phyloP scores from a whole-genome alignment of 768 basidiomycete species.

The Termitomyces sp. region DNA sequence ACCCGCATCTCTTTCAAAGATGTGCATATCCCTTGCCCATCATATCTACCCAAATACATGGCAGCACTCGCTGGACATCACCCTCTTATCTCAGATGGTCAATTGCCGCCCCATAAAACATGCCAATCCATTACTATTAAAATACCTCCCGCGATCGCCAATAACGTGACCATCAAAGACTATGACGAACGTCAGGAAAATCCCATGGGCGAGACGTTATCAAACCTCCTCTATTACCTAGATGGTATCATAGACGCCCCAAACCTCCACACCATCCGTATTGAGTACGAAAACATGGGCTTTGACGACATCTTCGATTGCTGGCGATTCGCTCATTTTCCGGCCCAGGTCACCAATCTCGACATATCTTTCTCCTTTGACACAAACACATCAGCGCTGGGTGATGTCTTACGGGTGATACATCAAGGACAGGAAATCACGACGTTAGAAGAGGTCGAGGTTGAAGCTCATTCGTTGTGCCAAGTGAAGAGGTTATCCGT shows the following conservation, averaged over 20 bases:
- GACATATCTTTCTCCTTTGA: conserved; percentile 16
- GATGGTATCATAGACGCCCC: conserved; percentile 13
- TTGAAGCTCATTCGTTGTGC: neutral
- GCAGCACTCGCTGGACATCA: conserved; percentile 7
- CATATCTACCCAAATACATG: conserved; percentile 17
- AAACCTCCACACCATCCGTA: conserved; percentile 18
- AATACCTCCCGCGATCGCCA: conserved; percentile 4
- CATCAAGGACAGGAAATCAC: neutral
- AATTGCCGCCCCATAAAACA: conserved; percentile 1
- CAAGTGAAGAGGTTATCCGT: neutral
- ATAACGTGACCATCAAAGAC: neutral
- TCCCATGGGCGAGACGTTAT: conserved; percentile 15
- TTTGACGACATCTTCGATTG: conserved; percentile 18
- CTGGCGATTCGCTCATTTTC: conserved; percentile 18
- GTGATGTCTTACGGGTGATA: neutral
- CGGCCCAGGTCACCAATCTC: conserved; percentile 15
- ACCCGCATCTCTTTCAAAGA: conserved; percentile 25
- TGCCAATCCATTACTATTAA: conserved; percentile 10
- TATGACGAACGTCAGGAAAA: conserved; percentile 1
- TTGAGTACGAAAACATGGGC: conserved; percentile 17
- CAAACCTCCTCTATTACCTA: conserved; percentile 17
- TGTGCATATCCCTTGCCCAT: conserved; percentile 27
- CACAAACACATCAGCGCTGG: neutral
- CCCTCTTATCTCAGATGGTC: neutral
- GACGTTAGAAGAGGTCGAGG: neutral